Base-by-base conservation (phyloP, 2,329 filamentous ascomycete species). In the Colletotrichum lupini region DNA sequence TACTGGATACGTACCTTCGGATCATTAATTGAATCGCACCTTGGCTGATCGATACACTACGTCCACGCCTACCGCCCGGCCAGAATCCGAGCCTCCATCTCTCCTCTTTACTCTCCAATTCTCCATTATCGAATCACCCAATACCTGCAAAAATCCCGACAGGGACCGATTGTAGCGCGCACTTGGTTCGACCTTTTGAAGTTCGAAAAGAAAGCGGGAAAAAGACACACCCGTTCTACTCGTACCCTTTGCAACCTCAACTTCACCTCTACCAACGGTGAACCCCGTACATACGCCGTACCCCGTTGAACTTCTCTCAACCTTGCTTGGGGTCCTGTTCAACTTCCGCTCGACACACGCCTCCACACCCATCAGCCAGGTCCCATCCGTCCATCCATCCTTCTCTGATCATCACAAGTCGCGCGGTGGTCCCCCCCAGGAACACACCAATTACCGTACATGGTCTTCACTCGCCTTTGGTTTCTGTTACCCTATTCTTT, bases 61-160 rank as follows among this genome's bases (percentile, higher is more conserved):
- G 66, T 32, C 26, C 53, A 73, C 70, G 56, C 70, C 70, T 65
- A 59, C 70, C 67, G 69, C 69, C 67, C 70, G 70, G 70, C 67
- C 70, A 65, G 32, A 70, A 73, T 65, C 70, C 70, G 70, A 70
- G 70, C 59, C 70, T 70, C 60, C 70, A 57, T 73, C 60, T 73
- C 70, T 73, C 60, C 32, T 72, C 66, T 70, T 63, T 59, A 26
- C 30, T 28, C 61, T 16, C n/a, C 30, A 24, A 65, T 53, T 57
- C 59, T 46, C 37, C 26, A 64, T 28, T 60, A 65, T 70, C 70
- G 69, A 70, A 56, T 64, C 66, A 59, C 55, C 52, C 49, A 69
- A 65, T 60, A 35, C 59, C 56, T 46, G 30, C 59, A 72, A 46
- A 72, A 69, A 52, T 62, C 55, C 69, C 52, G 59, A 72, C 42